These are phyloP conservation scores for Picochlorum sp. DNA, from an alignment of 139 green algal species.

Conservation along the genomic window DNA sequence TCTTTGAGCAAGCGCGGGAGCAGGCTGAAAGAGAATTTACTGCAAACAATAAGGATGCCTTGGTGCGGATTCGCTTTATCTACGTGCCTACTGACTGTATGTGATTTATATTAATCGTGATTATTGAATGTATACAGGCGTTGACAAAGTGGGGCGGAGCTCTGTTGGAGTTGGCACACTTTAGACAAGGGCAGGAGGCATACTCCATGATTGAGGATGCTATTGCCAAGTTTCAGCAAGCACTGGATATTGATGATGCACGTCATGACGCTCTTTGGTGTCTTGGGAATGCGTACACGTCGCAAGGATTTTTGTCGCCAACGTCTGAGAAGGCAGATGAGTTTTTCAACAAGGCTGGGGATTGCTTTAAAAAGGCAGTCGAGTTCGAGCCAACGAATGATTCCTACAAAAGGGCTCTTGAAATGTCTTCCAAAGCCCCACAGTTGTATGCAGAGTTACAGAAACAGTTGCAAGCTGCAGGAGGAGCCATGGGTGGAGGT, in stretches of 20 bases:
- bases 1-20: slow-evolving; percentile 82
- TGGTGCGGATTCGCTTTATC: slow-evolving; percentile 36
- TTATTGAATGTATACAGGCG: slow-evolving; percentile 47
- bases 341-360: slow-evolving; percentile 73
- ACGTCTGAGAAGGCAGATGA: slow-evolving; percentile 30
- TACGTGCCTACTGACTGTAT: not conserved
- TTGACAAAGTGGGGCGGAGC: slow-evolving; percentile 88
- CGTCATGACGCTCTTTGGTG: slow-evolving; percentile 90
- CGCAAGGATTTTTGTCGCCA: slow-evolving; percentile 34
- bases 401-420: slow-evolving; percentile 86
- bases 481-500: slow-evolving; percentile 6
- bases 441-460: slow-evolving; percentile 86
- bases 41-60: slow-evolving; percentile 67
- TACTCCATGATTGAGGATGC: slow-evolving; percentile 82
- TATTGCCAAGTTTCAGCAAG: slow-evolving; percentile 73
- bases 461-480: slow-evolving; percentile 49
- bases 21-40: slow-evolving; percentile 70
- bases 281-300: slow-evolving; percentile 92
- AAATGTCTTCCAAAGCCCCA: slow-evolving; percentile 88
- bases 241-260: slow-evolving; percentile 61
- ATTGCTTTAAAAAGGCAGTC: slow-evolving; percentile 70
- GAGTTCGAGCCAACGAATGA: slow-evolving; percentile 80
- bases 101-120: slow-evolving; percentile 1
- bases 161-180: slow-evolving; percentile 95
- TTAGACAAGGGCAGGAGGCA: slow-evolving; percentile 75